Evolutionary conservation across 495 filamentous ascomycete species (phyloP), one percentile per base, ranked within the genome.

Genomic region (Penicillium canescens): DNA sequence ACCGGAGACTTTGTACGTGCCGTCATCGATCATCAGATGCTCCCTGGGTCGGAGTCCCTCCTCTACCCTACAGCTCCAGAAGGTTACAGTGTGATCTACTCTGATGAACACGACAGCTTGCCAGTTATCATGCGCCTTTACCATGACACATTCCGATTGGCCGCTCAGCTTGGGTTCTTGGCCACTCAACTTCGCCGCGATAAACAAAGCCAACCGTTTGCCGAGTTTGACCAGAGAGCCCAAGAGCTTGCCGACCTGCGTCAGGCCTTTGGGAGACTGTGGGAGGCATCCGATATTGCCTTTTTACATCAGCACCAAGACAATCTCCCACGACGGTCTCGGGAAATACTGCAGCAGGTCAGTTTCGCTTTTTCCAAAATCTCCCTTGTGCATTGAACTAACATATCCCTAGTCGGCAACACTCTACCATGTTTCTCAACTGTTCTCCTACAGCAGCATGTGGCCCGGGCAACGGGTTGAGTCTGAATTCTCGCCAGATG

Each of bases 401-500:
- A 59, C 34, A 6, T 20, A n/a, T 20, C 41, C 37, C 12, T 41
- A 81, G 76, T 66, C 74, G 6, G 69, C 69, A 9, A 66, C 74
- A 14, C 67, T 83, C 0, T 80, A 78, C 60, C 77, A 79, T 40
- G 70, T 69, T n/a, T 76, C 68, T 39, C 61, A 79, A 5, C 69
- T 82, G 21, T 80, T 80, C 55, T 77, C 77, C 24, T 72, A 74
- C 46, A 80, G 75, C 8, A 77, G 73, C 60, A 75, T 82, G 65
- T 79, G 74, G 68, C 65, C 71, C 4, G 65, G 66, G 13, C 82
- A 84, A 58, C 66, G 74, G 2, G 48, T 72, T 14, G 61, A 70
- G 28, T 62, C 65, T 18, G 64, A 57, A 3, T 62, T 63, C 14
- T 51, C 65, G 5, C 57, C 67, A 10, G 66, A 77, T 20, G 60